Percentiles rank a stretch among this genome's conserved stretches.
phyloP scores from a whole-genome alignment of 1,284 basidiomycete species.

The Moniliophthora roreri region DNA sequence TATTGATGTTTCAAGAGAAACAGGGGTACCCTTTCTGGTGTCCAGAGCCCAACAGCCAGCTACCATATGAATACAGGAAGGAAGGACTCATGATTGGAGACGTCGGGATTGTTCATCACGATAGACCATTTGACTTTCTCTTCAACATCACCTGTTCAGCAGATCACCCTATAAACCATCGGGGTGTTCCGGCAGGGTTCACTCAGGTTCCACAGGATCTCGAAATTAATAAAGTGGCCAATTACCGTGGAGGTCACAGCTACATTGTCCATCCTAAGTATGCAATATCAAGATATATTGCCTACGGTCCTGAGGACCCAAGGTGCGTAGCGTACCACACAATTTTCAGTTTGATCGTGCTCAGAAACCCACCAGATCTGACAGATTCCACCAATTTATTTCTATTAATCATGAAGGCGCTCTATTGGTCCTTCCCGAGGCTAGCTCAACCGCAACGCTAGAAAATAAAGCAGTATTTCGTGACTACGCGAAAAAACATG shows the following conservation, averaged over 20 bases:
- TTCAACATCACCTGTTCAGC: constrained; percentile 31
- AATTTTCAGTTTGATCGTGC: background rate
- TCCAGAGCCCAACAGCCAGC: constrained; percentile 24
- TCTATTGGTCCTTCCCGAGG: constrained; percentile 11
- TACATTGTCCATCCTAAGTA: constrained; percentile 1
- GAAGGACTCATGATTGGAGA: constrained; percentile 29
- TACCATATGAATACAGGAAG: constrained; percentile 21
- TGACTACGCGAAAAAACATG: constrained; percentile 7
- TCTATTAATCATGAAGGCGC: constrained; percentile 9
- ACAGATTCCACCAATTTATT: constrained; percentile 4
- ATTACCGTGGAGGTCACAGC: constrained; percentile 6
- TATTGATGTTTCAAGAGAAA: constrained; percentile 5
- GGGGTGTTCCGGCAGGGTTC: no score
- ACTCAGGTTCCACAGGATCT: constrained; percentile 7
- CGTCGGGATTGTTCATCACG: constrained; percentile 26
- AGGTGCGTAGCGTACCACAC: no score
- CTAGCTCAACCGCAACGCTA: constrained; percentile 3
- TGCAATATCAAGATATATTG: no score
- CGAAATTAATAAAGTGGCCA: constrained; percentile 15
- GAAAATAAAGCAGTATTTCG: constrained; percentile 5
- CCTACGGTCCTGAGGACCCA: no score
- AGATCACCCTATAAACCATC: constrained; percentile 19
- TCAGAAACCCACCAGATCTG: background rate
- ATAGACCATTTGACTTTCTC: constrained; percentile 33
- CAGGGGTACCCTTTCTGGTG: constrained; percentile 32